Conservation (phyloP, 1,284 basidiomycete genomes). For the Trichosporon sp. region DNA sequence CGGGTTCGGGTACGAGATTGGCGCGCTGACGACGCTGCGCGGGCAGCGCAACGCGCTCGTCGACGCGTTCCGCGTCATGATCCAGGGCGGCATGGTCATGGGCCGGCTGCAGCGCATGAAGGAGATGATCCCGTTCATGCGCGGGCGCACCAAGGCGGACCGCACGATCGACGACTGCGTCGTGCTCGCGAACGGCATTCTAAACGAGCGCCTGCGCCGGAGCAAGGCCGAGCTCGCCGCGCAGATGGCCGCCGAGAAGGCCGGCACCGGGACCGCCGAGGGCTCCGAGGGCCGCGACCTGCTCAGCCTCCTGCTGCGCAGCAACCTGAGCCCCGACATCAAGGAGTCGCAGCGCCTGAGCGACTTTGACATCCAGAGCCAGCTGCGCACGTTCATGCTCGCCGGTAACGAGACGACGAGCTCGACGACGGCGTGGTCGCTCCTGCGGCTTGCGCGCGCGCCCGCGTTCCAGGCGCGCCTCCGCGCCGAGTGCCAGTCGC, state of each 20-base stretch:
- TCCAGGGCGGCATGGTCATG: slow-evolving; percentile 41
- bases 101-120: slow-evolving; percentile 58
- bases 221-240: background rate
- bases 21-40: background rate
- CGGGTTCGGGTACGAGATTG: slow-evolving; percentile 60
- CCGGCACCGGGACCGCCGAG: slow-evolving; percentile 33
- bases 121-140: slow-evolving; percentile 59
- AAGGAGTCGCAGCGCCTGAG: slow-evolving; percentile 58
- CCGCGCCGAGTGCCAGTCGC: slow-evolving; percentile 54
- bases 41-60: slow-evolving; percentile 30
- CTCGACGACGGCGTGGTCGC: slow-evolving; percentile 65
- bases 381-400: slow-evolving; percentile 65
- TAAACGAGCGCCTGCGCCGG: background rate
- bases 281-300: slow-evolving; percentile 48
- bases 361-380: slow-evolving; percentile 63
- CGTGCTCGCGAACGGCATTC: slow-evolving; percentile 25
- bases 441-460: slow-evolving; percentile 61
- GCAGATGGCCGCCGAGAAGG: background rate
- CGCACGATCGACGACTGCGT: slow-evolving; percentile 49
- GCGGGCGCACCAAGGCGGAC: slow-evolving; percentile 42
- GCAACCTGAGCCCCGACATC: slow-evolving; percentile 58
- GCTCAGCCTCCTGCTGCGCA: slow-evolving; percentile 49
- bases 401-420: slow-evolving; percentile 72
- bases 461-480: slow-evolving; percentile 58
- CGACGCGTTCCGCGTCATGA: slow-evolving; percentile 37